These are phyloP conservation scores for Ceratonia siliqua DNA, from an alignment of 306 rosid genomes.

Conservation along the genomic window DNA sequence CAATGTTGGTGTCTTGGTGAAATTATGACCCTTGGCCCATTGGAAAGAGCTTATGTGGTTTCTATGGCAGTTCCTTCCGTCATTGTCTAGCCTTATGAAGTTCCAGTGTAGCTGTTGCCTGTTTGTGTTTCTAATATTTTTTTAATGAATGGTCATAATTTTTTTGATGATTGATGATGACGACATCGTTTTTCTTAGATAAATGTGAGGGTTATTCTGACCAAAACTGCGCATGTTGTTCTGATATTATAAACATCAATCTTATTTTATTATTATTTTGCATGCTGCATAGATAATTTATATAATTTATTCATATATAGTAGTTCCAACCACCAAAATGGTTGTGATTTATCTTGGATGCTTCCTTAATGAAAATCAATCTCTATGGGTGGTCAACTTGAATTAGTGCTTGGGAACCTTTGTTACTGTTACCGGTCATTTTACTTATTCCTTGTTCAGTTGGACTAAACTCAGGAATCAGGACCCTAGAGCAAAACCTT, in stretches of 20 bases:
- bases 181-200: slow-evolving; percentile 20
- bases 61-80: slow-evolving; percentile 26
- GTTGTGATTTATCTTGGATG: slow-evolving; percentile 31
- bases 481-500: not conserved
- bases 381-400: slow-evolving; percentile 19
- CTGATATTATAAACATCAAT: slow-evolving; percentile 4
- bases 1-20: slow-evolving; percentile 15
- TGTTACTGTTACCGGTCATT: not conserved
- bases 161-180: not conserved
- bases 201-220: slow-evolving; percentile 36
- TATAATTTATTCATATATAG: not conserved
- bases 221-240: slow-evolving; percentile 35
- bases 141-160: slow-evolving; percentile 18
- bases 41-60: slow-evolving; percentile 30
- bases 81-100: slow-evolving; percentile 12
- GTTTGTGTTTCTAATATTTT: slow-evolving; percentile 28
- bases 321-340: not conserved
- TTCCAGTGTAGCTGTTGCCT: slow-evolving; percentile 40
- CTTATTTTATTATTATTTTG: slow-evolving; percentile 21
- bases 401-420: slow-evolving; percentile 10
- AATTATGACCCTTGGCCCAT: slow-evolving; percentile 42
- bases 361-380: slow-evolving; percentile 26
- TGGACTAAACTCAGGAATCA: not conserved
- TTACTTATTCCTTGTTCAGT: not conserved
- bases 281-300: slow-evolving; percentile 28